Evolutionary conservation across 2,329 filamentous ascomycete genomes (phyloP), one percentile per base, ranked within the genome.

Genomic region (Fusarium sp.): DNA sequence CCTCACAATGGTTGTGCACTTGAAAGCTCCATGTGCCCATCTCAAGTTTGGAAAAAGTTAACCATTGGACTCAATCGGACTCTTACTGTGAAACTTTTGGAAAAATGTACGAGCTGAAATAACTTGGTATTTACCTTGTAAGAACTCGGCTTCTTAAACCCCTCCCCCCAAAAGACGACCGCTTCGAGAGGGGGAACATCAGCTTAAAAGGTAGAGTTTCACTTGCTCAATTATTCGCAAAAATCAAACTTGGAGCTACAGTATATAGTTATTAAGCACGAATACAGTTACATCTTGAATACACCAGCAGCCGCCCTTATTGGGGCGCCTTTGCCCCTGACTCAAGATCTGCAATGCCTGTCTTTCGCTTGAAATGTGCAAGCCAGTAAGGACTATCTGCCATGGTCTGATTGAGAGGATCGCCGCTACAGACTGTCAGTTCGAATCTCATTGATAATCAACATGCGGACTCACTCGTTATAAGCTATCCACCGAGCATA

Each of bases 401-500:
- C 16, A 59, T 14, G 4, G 57, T 59, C 33, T 59, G 57, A 13
- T 59, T 59, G 2, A 59, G 23, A 23, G 57, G 57, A 27, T 59
- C 57, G 8, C 46, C 57, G 16, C 57, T 59, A 25, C 8, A 38
- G 3, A 16, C 1, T n/a, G 20, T 58, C 13, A 58, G 40, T 3
- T 27, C 4, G 2, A 14, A 8, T 2, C 4, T 11, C 11, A 2
- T 16, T 6, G 1, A 14, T 10, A 18, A 3, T n/a, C 2, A 8
- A 4, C 4, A 9, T 5, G 2, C 1, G 3, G 2, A 13, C 9
- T 33, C 38, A 76, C 75, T 75, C 74, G 18, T 77, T 76, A 4
- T 72, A 74, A 31, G 76, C 58, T 25, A 81, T 78, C 59, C 73
- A 75, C 1, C 76, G 71, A 2, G 78, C 79, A 61, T 80, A 76